phyloP scores from a whole-genome alignment of 2,329 filamentous ascomycete species.

The Phaeoacremonium minimum region DNA sequence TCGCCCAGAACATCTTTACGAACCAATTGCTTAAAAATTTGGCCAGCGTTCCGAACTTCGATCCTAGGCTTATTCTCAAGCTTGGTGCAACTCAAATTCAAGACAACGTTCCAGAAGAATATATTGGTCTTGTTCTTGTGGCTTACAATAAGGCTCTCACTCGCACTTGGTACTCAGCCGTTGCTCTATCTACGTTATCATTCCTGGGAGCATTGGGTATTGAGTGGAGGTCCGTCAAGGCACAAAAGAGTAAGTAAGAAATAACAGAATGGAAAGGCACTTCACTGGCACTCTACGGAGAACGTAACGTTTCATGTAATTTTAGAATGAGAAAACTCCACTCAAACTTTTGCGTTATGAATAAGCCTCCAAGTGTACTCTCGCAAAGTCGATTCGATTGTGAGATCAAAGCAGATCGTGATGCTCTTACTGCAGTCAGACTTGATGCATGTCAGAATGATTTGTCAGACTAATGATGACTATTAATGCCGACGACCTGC shows the following conservation, averaged over 20 bases:
- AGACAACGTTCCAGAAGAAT: background rate
- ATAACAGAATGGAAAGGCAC: background rate
- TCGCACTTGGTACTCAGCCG: constrained; percentile 48
- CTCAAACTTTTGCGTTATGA: too few species aligned
- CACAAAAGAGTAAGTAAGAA: background rate
- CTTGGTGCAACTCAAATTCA: constrained; percentile 6
- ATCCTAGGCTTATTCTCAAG: constrained; percentile 2
- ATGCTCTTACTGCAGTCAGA: too few species aligned
- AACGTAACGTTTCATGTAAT: too few species aligned
- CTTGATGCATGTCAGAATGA: too few species aligned
- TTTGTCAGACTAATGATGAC: too few species aligned
- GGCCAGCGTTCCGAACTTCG: background rate
- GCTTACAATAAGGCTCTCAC: constrained; percentile 55
- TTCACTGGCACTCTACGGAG: too few species aligned
- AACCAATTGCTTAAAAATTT: constrained; percentile 5
- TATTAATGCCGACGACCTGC: too few species aligned
- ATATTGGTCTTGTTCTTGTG: constrained; percentile 3
- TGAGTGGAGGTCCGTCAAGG: constrained; percentile 43
- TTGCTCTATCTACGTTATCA: constrained; percentile 41
- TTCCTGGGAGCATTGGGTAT: constrained; percentile 47
- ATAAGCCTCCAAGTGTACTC: too few species aligned
- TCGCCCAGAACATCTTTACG: constrained; percentile 10
- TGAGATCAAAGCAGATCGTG: too few species aligned
- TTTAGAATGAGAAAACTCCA: too few species aligned
- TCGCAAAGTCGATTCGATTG: too few species aligned